Percentiles rank a stretch among this genome's conserved stretches.
Conservation (phyloP, 768 basidiomycete species). For the Mycena amicta region DNA sequence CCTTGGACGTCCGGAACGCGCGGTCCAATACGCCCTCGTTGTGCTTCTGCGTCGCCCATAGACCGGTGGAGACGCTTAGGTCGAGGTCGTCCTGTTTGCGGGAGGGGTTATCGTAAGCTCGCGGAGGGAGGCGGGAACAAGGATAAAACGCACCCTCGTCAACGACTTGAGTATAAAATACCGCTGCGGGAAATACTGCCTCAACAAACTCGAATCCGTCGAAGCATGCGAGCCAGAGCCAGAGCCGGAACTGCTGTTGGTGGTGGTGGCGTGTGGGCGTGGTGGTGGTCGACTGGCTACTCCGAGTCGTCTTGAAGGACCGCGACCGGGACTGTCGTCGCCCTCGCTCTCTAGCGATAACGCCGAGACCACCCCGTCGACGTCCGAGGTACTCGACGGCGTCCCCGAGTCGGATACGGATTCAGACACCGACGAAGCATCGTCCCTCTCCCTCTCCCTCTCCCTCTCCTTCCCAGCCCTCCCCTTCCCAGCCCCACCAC, state of each 20-base stretch:
- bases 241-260: slow-evolving; percentile 50
- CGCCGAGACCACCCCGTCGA: slow-evolving; percentile 26
- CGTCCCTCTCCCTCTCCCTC: too few species aligned
- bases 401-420: not conserved
- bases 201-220: slow-evolving; percentile 81
- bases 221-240: slow-evolving; percentile 63
- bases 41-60: slow-evolving; percentile 94
- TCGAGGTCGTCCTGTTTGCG: slow-evolving; percentile 71
- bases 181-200: slow-evolving; percentile 79
- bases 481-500: too few species aligned
- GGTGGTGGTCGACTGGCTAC: not conserved
- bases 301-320: not conserved
- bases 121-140: not conserved
- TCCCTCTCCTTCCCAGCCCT: too few species aligned
- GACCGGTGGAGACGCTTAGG: slow-evolving; percentile 71
- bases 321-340: not conserved
- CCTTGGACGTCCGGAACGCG: slow-evolving; percentile 87
- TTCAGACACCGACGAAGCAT: too few species aligned
- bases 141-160: slow-evolving; percentile 55
- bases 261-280: slow-evolving; percentile 25
- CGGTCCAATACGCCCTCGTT: slow-evolving; percentile 91
- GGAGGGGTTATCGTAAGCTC: slow-evolving; percentile 8
- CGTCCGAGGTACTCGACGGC: slow-evolving; percentile 21
- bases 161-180: slow-evolving; percentile 92
- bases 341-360: slow-evolving; percentile 22